Base-by-base conservation (phyloP, 208 protist genomes). In the Plasmodiophora brassicae region DNA sequence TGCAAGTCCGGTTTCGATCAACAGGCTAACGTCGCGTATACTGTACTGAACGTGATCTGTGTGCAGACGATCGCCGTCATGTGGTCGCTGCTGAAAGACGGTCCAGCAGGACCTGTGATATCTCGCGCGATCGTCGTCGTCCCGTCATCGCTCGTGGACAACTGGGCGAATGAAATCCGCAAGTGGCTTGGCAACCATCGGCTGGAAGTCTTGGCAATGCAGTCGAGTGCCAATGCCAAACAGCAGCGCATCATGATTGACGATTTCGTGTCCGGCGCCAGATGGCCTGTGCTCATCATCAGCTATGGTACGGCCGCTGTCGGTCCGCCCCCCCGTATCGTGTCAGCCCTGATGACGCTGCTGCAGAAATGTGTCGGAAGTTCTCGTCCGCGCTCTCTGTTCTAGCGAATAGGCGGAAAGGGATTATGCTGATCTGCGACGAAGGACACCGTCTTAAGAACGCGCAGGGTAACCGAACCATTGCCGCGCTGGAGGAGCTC, bases 401-500 rank as follows among this genome's bases (percentile, higher is more conserved):
- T 5, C 65, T 36, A 36, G 10, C 5, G 41, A 78, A 32, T 78
- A 14, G 32, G 32, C n/a, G 41, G 65, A 78, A 86, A 43, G 35
- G 60, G 46, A 83, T 71, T 1, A n/a, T 92, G 1, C 0, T 92
- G 25, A 57, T 92, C 28, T 92, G 91, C 86, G 91, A 92, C 71
- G 91, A 92, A 88, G 91, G 90, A 0, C 91, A 92, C 72, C 88
- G 91, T 5, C 85, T 92, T 10, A 92, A 92, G 54, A 91, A 90
- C 39, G 0, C 45, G 46, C 36, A 86, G 36, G 60, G 86, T 39
- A 89, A 85, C 35, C 78, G 87, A 36, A 88, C 85, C 44, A 89
- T 32, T 38, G 84, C 44, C 20, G 65, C 88, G n/a, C 44, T 90
- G 25, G 20, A 45, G 46, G 20, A 1, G 28, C 0, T 90, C 32